Base-by-base conservation (phyloP, 306 rosid genomes). In the Prinsepia uniflora region DNA sequence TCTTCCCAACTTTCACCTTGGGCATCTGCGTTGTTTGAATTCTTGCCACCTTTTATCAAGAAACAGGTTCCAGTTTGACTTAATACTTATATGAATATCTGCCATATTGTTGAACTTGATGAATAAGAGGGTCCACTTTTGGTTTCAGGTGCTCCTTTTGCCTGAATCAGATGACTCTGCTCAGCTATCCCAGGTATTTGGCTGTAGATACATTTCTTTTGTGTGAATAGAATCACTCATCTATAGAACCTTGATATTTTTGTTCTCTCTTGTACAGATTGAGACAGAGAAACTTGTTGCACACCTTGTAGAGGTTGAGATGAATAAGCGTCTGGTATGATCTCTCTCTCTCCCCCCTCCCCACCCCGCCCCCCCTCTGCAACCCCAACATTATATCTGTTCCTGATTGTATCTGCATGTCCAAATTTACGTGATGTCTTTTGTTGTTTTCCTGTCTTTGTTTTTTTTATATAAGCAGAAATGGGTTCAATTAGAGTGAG, bases 131-230 rank as follows among this genome's bases (percentile, higher is more conserved):
- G 58, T 49, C 55, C 72, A 47, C 72, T 79, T 52, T 70, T 67
- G 70, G 78, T 59, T 82, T 65, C 88, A 95, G 97, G 81, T 95
- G 65, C 96, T 95, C 30, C 96, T 95, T 68, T 77, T 89, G 65
- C 99, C 99, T 1, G 99, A 95, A 81, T 95, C 99, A 15, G 99
- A 91, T 86, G 96, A 95, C 75, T 95, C 99, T 55, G 99, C 99
- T 36, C 99, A 95, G 75, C 76, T 95, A 72, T 95, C 99, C 61
- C 99, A 95, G 99, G 99, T 95, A 87, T 76, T 57, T 45, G 43
- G 64, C 65, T 54, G 18, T 6, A 14, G 68, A 67, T 53, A 4
- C 79, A 34, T 14, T 62, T 61, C 1, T 72, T 40, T 69, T 47
- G 58, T 56, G 13, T 81, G 60, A 24, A 70, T 13, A 12, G 19